phyloP scores from a whole-genome alignment of 257 asterid species.

The Nicotiana benthamiana region DNA sequence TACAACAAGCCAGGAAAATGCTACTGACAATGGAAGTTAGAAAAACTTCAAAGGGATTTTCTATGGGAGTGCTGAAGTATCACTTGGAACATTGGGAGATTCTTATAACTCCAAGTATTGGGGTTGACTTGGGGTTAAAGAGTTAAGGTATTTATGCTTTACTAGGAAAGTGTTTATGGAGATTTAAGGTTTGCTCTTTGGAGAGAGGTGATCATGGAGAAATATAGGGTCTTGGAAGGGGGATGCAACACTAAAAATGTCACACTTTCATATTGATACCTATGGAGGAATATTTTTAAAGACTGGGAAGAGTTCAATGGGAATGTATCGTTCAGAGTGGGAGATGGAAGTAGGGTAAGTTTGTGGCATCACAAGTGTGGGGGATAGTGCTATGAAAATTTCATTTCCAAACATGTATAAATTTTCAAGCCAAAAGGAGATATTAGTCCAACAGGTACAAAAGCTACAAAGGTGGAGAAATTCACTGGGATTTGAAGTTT shows the following conservation, averaged over 20 bases:
- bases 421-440: not conserved
- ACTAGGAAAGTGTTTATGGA: not conserved
- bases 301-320: not conserved
- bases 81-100: not conserved
- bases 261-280: not conserved
- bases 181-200: not conserved
- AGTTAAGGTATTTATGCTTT: not conserved
- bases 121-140: not conserved
- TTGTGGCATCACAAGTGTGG: not conserved
- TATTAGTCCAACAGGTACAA: not conserved
- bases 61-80: not conserved
- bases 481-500: not conserved
- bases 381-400: not conserved
- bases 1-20: no score
- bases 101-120: not conserved
- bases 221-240: not conserved
- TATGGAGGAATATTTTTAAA: not conserved
- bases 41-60: not conserved
- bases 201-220: not conserved
- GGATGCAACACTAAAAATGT: not conserved
- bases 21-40: no score
- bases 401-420: not conserved
- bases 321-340: not conserved
- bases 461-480: not conserved
- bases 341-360: not conserved